Conservation (phyloP, 108 stramenopile species). For the Craspedostauros australis region DNA sequence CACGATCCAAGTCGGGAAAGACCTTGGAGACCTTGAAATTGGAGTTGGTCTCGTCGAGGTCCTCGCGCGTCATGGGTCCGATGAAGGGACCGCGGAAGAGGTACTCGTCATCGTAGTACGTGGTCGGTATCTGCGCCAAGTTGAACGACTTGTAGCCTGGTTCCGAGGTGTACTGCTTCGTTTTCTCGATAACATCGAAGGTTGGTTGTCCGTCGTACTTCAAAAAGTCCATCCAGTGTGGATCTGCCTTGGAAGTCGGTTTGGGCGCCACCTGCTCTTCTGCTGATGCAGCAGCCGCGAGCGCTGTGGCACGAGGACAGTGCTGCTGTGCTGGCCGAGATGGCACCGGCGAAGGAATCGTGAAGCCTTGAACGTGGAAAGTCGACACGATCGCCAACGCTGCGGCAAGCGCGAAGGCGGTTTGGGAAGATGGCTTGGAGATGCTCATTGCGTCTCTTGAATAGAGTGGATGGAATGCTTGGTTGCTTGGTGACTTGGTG, state of each 20-base stretch:
- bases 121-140: background rate
- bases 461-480: too few relatives aligned
- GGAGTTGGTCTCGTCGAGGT: conserved; percentile 17
- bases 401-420: background rate
- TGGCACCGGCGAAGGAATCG: too few relatives aligned
- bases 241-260: background rate
- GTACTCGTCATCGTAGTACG: conserved; percentile 20
- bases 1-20: conserved; percentile 24
- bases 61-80: conserved; percentile 30
- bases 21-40: conserved; percentile 28
- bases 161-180: background rate
- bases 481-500: too few relatives aligned
- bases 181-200: conserved; percentile 6
- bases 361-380: background rate
- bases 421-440: background rate
- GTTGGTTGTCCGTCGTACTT: background rate
- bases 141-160: background rate
- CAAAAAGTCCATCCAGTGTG: background rate
- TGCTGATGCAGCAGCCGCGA: background rate
- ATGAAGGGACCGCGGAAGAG: conserved; percentile 41
- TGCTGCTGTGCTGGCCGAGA: background rate
- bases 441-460: too few relatives aligned
- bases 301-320: background rate
- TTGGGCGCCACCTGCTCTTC: background rate
- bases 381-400: background rate